phyloP scores from a whole-genome alignment of 257 asterid genomes.

The Petrea volubilis region DNA sequence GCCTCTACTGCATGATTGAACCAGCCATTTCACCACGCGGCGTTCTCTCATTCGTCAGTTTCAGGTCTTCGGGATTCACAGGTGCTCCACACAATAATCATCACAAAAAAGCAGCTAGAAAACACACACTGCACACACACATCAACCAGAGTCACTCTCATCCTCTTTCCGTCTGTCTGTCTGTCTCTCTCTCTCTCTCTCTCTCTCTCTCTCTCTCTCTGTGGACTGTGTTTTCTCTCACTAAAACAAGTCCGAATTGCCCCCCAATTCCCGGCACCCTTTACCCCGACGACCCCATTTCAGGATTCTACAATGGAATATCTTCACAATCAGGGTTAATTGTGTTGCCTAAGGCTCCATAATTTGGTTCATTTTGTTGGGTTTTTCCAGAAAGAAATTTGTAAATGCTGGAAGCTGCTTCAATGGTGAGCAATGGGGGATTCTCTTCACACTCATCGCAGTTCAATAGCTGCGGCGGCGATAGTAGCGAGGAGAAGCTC shows the following conservation, averaged over 20 bases:
- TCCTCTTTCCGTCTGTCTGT: constrained; percentile 17
- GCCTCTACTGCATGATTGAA: constrained; percentile 45
- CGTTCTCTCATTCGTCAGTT: constrained; percentile 23
- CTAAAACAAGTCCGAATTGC: constrained; percentile 26
- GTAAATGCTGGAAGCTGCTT: constrained; percentile 51
- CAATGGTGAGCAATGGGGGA: constrained; percentile 43
- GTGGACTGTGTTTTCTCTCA: constrained; percentile 42
- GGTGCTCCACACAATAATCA: constrained; percentile 29
- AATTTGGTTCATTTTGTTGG: not conserved
- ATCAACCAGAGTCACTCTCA: constrained; percentile 32
- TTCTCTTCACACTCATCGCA: constrained; percentile 41
- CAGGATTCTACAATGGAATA: constrained; percentile 34
- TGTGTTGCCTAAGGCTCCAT: not conserved
- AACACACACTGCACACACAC: constrained; percentile 23
- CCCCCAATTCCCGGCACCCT: constrained; percentile 29
- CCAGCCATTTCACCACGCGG: constrained; percentile 36
- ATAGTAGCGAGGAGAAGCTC: constrained; percentile 72
- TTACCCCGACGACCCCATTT: constrained; percentile 15
- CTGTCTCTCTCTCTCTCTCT: too few relatives aligned
- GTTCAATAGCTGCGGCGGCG: constrained; percentile 65
- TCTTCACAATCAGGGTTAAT: constrained; percentile 17
- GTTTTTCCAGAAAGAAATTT: not conserved
- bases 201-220: too few relatives aligned
- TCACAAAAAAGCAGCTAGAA: constrained; percentile 7
- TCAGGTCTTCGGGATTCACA: constrained; percentile 46